These are phyloP conservation scores for Termitomyces sp. DNA, from an alignment of 768 basidiomycete species.

Conservation along the genomic window DNA sequence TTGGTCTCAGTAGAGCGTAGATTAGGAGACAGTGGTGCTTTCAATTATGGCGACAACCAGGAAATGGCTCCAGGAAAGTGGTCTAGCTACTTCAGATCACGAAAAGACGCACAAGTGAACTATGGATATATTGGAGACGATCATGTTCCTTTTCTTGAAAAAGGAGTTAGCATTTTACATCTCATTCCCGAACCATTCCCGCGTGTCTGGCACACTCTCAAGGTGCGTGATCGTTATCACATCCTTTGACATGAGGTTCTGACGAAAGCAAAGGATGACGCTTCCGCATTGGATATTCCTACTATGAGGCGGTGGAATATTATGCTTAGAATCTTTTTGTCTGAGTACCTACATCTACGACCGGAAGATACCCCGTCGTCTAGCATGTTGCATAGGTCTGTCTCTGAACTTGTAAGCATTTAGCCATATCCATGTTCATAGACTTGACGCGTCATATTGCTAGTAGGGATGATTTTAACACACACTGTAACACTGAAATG, in stretches of 20 bases:
- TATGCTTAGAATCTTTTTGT: conserved; percentile 79
- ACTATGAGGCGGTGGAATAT: conserved; percentile 90
- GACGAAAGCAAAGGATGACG: conserved; percentile 69
- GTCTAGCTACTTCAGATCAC: conserved; percentile 64
- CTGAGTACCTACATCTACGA: conserved; percentile 79
- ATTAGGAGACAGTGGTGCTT: conserved; percentile 60
- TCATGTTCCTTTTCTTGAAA: conserved; percentile 81
- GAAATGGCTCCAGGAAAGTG: conserved; percentile 44
- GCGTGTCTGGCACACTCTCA: conserved; percentile 77
- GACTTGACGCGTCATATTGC: conserved; percentile 3
- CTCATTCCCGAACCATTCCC: conserved; percentile 90
- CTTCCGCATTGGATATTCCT: conserved; percentile 73
- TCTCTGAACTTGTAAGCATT: conserved; percentile 44
- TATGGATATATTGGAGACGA: conserved; percentile 81
- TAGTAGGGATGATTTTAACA: conserved; percentile 16
- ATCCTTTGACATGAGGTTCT: background rate
- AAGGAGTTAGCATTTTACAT: conserved; percentile 86
- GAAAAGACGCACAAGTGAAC: conserved; percentile 32
- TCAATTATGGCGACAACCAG: conserved; percentile 41
- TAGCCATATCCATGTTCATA: background rate
- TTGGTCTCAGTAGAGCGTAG: conserved; percentile 68
- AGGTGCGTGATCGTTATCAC: conserved; percentile 38
- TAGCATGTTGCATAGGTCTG: conserved; percentile 27
- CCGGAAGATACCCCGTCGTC: conserved; percentile 37
- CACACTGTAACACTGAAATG: background rate